Evolutionary conservation across 768 basidiomycete genomes (phyloP).

Genomic region (Amanita exitialis): DNA sequence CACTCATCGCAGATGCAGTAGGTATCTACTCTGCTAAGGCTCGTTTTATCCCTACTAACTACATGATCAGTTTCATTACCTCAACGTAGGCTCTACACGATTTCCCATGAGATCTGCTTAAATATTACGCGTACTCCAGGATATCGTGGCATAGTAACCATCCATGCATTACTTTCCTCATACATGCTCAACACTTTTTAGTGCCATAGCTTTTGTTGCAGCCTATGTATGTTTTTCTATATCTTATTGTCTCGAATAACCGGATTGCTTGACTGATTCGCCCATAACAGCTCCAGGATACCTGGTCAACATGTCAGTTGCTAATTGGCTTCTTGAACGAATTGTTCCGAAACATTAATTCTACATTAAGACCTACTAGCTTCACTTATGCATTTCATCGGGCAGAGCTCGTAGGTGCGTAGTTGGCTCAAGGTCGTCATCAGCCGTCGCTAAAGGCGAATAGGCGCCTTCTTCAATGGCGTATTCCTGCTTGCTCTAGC

Average conservation of each 20-base stretch:
- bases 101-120: neutral
- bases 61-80: slow-evolving; percentile 38
- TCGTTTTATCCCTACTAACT: slow-evolving; percentile 1
- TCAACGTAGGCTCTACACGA: slow-evolving; percentile 27
- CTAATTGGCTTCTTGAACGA: neutral
- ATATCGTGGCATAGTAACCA: slow-evolving; percentile 36
- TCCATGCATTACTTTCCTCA: neutral
- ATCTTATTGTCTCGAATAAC: neutral
- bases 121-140: slow-evolving; percentile 15
- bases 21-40: slow-evolving; percentile 16
- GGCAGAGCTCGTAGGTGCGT: slow-evolving; percentile 43
- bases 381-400: slow-evolving; percentile 50
- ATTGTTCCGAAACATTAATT: neutral
- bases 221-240: slow-evolving; percentile 27
- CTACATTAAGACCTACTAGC: slow-evolving; percentile 27
- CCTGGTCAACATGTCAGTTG: slow-evolving; percentile 29
- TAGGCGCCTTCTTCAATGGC: slow-evolving; percentile 46
- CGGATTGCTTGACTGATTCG: neutral
- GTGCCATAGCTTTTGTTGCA: slow-evolving; percentile 35
- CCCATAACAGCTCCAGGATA: slow-evolving; percentile 28
- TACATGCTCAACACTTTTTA: slow-evolving; percentile 8
- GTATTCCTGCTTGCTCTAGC: slow-evolving; percentile 43
- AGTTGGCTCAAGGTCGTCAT: neutral
- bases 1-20: slow-evolving; percentile 47
- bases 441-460: neutral